phyloP scores from a whole-genome alignment of 257 asterid species.

The Gynochthodes officinalis region DNA sequence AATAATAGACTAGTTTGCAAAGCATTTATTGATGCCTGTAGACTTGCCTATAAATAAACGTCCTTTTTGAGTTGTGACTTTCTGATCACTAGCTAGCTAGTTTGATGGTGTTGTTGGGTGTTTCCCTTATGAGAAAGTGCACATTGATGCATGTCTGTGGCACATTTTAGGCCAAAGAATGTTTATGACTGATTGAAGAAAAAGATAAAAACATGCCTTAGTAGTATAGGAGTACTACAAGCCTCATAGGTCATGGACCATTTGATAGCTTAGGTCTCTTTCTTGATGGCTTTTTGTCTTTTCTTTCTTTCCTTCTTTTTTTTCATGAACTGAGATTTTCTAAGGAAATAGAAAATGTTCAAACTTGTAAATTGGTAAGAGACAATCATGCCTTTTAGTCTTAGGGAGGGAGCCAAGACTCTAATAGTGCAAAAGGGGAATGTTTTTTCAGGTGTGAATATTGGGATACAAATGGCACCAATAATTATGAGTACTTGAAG shows the following conservation, averaged over 20 bases:
- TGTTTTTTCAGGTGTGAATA: too few relatives aligned
- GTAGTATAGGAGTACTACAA: too few relatives aligned
- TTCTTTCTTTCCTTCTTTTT: too few relatives aligned
- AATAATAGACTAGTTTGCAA: neutral
- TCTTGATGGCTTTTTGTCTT: too few relatives aligned
- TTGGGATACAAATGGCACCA: too few relatives aligned
- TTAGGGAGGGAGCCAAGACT: too few relatives aligned
- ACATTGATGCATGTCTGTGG: conserved; percentile 9
- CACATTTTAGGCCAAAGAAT: conserved; percentile 14
- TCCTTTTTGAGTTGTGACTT: neutral
- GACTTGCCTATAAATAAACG: neutral
- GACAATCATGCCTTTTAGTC: too few relatives aligned
- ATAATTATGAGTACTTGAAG: too few relatives aligned
- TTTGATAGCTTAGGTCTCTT: conserved; percentile 13
- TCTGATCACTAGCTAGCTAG: neutral
- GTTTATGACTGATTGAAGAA: conserved; percentile 9
- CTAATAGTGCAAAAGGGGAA: too few relatives aligned
- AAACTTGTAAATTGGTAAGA: too few relatives aligned
- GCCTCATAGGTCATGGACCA: neutral
- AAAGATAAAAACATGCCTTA: neutral
- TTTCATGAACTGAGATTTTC: too few relatives aligned
- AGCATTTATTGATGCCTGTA: neutral
- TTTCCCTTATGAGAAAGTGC: neutral
- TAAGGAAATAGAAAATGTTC: too few relatives aligned
- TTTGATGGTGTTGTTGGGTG: neutral